phyloP scores from a whole-genome alignment of 176 grass and related monocot species.

The Lolium rigidum region DNA sequence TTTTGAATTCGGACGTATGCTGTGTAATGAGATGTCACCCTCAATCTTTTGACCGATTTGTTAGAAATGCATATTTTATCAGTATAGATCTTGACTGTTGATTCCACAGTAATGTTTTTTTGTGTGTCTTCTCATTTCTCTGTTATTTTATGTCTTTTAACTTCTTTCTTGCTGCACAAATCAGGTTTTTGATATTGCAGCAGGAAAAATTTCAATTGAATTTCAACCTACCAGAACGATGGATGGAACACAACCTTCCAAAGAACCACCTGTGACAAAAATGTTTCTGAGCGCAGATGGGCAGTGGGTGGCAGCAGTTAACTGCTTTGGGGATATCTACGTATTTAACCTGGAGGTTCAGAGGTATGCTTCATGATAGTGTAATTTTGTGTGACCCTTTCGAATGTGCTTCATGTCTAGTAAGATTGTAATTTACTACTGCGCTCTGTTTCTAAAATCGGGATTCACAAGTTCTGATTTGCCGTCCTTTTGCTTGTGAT shows the following conservation, averaged over 20 bases:
- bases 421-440: constrained; percentile 18
- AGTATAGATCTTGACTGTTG: background rate
- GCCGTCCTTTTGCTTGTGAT: constrained; percentile 13
- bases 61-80: background rate
- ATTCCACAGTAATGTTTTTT: background rate
- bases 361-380: constrained; percentile 58
- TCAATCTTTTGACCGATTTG: background rate
- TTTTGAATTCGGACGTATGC: constrained; percentile 9
- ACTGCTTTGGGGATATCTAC: constrained; percentile 91
- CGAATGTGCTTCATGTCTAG: background rate
- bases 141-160: constrained; percentile 11
- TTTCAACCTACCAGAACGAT: constrained; percentile 74
- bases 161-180: constrained; percentile 29
- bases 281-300: constrained; percentile 93
- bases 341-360: constrained; percentile 89
- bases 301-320: constrained; percentile 87
- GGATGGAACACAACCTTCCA: constrained; percentile 47
- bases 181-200: constrained; percentile 73
- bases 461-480: background rate
- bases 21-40: background rate
- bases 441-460: constrained; percentile 3
- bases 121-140: background rate
- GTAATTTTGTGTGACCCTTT: background rate
- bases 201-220: constrained; percentile 49
- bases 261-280: constrained; percentile 82